Base-by-base conservation (phyloP, 2,329 filamentous ascomycete species). In the Ceratocystis lukuohia region DNA sequence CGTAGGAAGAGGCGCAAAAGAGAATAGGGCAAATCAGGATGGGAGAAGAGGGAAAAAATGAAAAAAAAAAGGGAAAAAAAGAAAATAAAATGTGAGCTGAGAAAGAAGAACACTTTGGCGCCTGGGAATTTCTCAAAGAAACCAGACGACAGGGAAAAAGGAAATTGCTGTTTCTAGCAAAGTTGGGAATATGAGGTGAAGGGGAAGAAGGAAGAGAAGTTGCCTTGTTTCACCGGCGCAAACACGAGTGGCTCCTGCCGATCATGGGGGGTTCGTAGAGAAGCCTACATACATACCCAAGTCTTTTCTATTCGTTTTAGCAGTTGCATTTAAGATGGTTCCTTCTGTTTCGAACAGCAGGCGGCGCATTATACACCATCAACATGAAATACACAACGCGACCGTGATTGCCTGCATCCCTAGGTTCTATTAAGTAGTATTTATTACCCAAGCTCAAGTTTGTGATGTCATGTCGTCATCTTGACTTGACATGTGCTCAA, bases 191-290 rank as follows among this genome's bases (percentile, higher is more conserved):
- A 17, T 30, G 28, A n/a, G n/a, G 46, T n/a, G 46, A 50, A 50
- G 25, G 28, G 12, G 28, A 59, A 20, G 28, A 59, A 59, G 53
- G n/a, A 59, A 59, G 12, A 59, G 28, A 59, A 59, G 53, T 59
- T 59, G 53, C 53, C 53, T 59, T 33, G 53, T 59, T 59, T 59
- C 53, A 59, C 28, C n/a, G 53, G 53, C 28, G 53, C 53, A 30
- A 59, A 59, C 33, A 59, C 28, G 53, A 59, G 53, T 33, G 20
- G 28, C 53, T 59, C 53, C 53, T 59, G 53, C 53, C 53, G 53
- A 59, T 59, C 53, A 59, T 4, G 28, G 3, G 53, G 28, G 22
- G 15, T 53, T 53, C 20, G 10, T 50, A 53, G 48, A 28, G 37
- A 25, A 28, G 10, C 15, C 20, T 25, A 28, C 20, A 53, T 15